Evolutionary conservation across 2,329 filamentous ascomycete species (phyloP), one percentile per base, ranked within the genome.

Genomic region (Stachybotrys echinatus): DNA sequence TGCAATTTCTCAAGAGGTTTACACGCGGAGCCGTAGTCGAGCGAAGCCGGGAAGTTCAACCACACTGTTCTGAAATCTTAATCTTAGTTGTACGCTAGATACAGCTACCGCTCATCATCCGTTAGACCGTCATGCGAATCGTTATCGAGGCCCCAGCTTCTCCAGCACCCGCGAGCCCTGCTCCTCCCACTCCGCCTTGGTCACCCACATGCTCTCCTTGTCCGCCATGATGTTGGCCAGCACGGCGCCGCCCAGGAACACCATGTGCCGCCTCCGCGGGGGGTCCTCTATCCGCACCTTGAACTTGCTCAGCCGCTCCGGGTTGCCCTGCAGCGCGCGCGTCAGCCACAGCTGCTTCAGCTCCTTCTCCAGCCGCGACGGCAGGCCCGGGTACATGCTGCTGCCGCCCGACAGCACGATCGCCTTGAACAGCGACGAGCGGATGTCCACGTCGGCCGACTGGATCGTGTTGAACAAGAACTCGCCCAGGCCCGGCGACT

Each of bases 391-490:
- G 71, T 99, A 99, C 94, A 99, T 99, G 84, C 89, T 95, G 77
- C 89, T 95, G 59, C 94, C 94, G 58, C 94, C 94, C 40, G 91
- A 96, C 49, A 99, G 80, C 53, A 99, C 94, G 62, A 99, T 92
- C 12, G 94, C 94, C 77, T 96, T 96, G 82, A 94, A 99, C 53
- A 99, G 78, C 55, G 90, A 95, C 48, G 88, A 87, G 56, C 94
- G 86, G 42, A 99, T 91, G 66, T 99, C 94, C 49, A 99, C 91
- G 61, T 97, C 94, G 54, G 94, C 92, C 7, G 88, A 77, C 73
- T 97, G 94, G 65, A 99, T 99, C 19, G 92, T 99, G 76, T 99
- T 96, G 83, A 99, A 99, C 38, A 99, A 79, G 71, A 97, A 92
- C 67, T 99, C 94, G 61, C 90, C 92, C 54, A 99, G 94, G 53